Evolutionary conservation across 495 filamentous ascomycete species (phyloP), one percentile per base, ranked within the genome.

Genomic region (Alectoria sarmentosa): DNA sequence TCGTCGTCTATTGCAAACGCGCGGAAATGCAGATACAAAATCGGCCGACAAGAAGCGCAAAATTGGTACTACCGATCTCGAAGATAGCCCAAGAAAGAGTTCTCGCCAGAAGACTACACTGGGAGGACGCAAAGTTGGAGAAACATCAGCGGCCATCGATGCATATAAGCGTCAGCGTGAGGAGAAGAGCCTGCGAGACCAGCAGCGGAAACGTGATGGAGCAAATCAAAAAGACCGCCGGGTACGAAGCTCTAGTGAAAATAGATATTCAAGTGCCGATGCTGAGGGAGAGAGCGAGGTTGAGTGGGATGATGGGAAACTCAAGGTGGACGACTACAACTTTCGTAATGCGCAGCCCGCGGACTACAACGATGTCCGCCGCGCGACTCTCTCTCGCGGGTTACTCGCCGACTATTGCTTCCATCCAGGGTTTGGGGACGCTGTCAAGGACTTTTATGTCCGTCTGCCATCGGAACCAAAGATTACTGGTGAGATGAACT

Each of bases 341-440:
- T 75, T 77, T 6, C 82, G 79, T 55, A 79, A 85, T 52, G 83
- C 87, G 58, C 79, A 79, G 28, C 87, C 83, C 17, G 86, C 89
- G 17, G 84, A 86, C 15, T 79, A 96, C n/a, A 77, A 81, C 4
- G 91, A 98, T 70, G 82, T 95, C 66, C 88, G 96, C 69, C 86
- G 88, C 57, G 82, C 90, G 65, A 85, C 90, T 64, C 80, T 98
- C 64, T 90, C 92, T 28, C 84, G 95, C 41, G 84, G 78, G 65
- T 87, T 89, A 68, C 92, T 98, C 69, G 86, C 86, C 8, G 83
- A 90, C 70, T 87, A 96, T 49, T 95, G 90, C 78, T 96, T 94
- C 78, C 90, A 90, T 66, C 94, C 94, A 28, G 87, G 87, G 15
- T 96, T 99, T 63, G 87, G 92, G 23, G 81, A 90, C 39, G 82